These are phyloP conservation scores for Apophysomyces elegans DNA, from an alignment of 371 early-diverging fungal species.

Conservation along the genomic window DNA sequence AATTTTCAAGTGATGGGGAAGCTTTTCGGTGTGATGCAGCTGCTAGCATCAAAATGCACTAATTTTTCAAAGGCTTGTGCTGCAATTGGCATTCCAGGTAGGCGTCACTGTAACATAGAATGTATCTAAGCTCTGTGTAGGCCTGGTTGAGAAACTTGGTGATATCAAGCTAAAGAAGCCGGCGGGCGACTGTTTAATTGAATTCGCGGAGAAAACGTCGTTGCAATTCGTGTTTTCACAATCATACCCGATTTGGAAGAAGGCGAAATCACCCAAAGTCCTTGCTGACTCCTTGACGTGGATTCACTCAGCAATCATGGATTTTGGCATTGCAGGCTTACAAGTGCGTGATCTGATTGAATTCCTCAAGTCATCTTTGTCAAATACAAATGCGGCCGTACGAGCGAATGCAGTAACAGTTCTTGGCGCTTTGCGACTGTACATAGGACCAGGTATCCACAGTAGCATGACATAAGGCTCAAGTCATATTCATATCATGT, in stretches of 20 bases:
- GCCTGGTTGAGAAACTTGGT: constrained; percentile 87
- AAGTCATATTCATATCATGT: neutral
- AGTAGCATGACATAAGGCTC: neutral
- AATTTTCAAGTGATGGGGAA: constrained; percentile 89
- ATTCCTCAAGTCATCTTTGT: constrained; percentile 76
- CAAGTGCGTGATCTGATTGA: constrained; percentile 80
- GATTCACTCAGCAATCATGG: constrained; percentile 80
- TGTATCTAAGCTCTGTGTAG: constrained; percentile 28
- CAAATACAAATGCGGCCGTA: constrained; percentile 85
- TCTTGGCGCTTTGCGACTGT: constrained; percentile 81
- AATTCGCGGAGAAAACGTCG: constrained; percentile 74
- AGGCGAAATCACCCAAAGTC: constrained; percentile 89
- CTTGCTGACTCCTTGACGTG: constrained; percentile 85
- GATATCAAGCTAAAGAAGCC: constrained; percentile 91
- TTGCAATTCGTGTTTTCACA: constrained; percentile 82
- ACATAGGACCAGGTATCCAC: constrained; percentile 78
- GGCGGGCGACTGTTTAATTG: constrained; percentile 77
- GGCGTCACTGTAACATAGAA: neutral
- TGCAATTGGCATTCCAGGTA: constrained; percentile 71
- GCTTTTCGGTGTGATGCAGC: constrained; percentile 69
- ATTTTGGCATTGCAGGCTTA: constrained; percentile 87
- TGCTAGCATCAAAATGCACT: constrained; percentile 62
- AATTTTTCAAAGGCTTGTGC: constrained; percentile 79
- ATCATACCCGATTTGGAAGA: constrained; percentile 76
- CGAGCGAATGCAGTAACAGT: constrained; percentile 79